phyloP scores from a whole-genome alignment of 192 early-diverging fungal genomes.

The Oehlia diaphana region DNA sequence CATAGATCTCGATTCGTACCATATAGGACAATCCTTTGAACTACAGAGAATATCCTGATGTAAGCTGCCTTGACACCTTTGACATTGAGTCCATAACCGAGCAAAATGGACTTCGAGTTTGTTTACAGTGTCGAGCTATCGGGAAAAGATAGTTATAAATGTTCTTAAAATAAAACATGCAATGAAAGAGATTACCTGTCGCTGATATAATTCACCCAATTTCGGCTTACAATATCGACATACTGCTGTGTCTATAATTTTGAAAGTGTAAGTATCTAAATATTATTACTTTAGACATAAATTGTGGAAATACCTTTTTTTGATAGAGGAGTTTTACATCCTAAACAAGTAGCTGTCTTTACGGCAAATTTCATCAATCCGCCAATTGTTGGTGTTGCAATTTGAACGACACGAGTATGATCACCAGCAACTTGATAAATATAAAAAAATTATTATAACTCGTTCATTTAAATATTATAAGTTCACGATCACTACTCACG shows the following conservation, averaged over 20 bases:
- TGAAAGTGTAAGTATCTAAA: conserved; percentile 4
- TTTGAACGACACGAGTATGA: conserved; percentile 78
- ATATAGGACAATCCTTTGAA: conserved; percentile 95
- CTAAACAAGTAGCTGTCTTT: conserved; percentile 87
- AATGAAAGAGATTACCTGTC: conserved; percentile 44
- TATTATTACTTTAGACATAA: background rate
- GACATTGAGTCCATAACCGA: conserved; percentile 96
- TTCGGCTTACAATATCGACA: conserved; percentile 76
- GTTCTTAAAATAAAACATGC: background rate
- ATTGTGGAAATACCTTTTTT: conserved; percentile 44
- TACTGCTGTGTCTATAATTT: conserved; percentile 62
- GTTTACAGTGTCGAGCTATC: conserved; percentile 58
- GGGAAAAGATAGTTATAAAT: background rate
- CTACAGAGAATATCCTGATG: conserved; percentile 96
- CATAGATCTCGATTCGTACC: conserved; percentile 51
- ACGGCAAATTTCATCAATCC: conserved; percentile 95
- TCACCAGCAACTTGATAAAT: conserved; percentile 57
- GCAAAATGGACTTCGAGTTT: conserved; percentile 76
- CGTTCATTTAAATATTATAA: background rate
- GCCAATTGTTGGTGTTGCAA: conserved; percentile 86
- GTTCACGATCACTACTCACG: conserved; percentile 50
- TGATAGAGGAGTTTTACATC: conserved; percentile 84
- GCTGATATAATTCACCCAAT: conserved; percentile 75
- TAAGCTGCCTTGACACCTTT: conserved; percentile 91
- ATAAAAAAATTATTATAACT: conserved; percentile 15